Evolutionary conservation across 2,329 filamentous ascomycete species (phyloP).

Genomic region (Simplicillium aogashimaense): DNA sequence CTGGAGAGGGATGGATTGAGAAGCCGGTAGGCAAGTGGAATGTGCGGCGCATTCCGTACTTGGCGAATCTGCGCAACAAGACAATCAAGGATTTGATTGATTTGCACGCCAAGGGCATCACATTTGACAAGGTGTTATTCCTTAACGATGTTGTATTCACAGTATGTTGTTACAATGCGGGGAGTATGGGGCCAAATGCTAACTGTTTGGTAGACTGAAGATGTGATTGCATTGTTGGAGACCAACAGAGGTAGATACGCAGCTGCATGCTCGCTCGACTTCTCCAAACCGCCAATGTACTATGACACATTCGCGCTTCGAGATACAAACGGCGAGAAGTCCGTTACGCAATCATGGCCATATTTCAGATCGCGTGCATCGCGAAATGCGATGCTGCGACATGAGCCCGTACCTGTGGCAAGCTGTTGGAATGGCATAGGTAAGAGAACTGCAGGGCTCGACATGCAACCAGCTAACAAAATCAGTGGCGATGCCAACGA

Average conservation of each 20-base stretch:
- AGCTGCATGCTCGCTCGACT: constrained; percentile 53
- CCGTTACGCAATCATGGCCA: constrained; percentile 46
- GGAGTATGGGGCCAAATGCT: no score
- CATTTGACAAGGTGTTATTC: constrained; percentile 49
- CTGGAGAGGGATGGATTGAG: constrained; percentile 51
- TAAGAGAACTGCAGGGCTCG: constrained; percentile 4
- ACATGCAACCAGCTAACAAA: background rate
- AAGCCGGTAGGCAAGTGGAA: constrained; percentile 44
- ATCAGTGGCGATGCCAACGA: constrained; percentile 38
- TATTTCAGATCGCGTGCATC: constrained; percentile 44
- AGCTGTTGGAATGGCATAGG: constrained; percentile 38
- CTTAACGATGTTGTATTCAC: constrained; percentile 55
- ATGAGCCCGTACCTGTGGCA: constrained; percentile 31
- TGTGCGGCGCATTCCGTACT: constrained; percentile 57
- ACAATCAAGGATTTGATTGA: constrained; percentile 49
- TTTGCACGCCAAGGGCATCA: constrained; percentile 36
- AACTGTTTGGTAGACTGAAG: constrained; percentile 31
- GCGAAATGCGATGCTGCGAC: constrained; percentile 39
- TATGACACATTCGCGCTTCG: constrained; percentile 56
- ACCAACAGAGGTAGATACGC: constrained; percentile 50
- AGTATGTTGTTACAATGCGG: constrained; percentile 21
- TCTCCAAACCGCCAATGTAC: constrained; percentile 39
- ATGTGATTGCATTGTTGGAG: constrained; percentile 43
- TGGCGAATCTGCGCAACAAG: constrained; percentile 54
- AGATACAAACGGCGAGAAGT: constrained; percentile 39